Evolutionary conservation across 2,329 filamentous ascomycete species (phyloP), one percentile per base, ranked within the genome.

Genomic region (Zymoseptoria pseudotritici): DNA sequence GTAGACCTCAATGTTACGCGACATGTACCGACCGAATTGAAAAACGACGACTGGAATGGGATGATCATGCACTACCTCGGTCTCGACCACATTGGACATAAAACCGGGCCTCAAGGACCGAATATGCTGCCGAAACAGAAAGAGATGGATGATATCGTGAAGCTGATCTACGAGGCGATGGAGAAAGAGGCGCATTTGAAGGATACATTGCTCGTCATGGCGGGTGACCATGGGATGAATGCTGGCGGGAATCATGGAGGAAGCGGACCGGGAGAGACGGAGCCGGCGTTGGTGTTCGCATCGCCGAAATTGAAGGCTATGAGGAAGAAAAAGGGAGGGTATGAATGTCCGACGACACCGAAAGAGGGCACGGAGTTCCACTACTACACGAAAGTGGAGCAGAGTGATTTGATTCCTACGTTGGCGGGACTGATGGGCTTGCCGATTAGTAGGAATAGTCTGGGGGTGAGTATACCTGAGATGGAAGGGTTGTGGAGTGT

Each of bases 201-300:
- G 31, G 88, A 89, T 4, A 91, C 93, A 0, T 77, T 99, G 1
- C 82, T 99, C 53, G 86, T 99, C 2, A 77, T 99, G 6, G 91
- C 88, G 59, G 94, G 94, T 58, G 95, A 99, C 69, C 94, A 99
- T 72, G 94, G 94, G n/a, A 99, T 99, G 94, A 99, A 97, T 67
- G 93, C 97, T 68, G 94, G 90, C 20, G 94, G 94, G 2, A 97
- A 97, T 67, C 94, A 99, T 72, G 94, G 94, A 29, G 94, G 93
- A 49, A 97, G 93, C 9, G 92, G 92, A 0, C 84, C 91, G 1
- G 93, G 94, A 51, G 94, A 99, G 77, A 97, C 94, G 1, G 97
- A 93, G 0, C 88, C 94, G 0, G 94, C 94, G 17, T 78, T 99
- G 9, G 83, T 97, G 20, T 97, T 99, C 51, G 69, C 65, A 20